A percentile compares a stretch with the other conserved stretches of the same genome.
These are phyloP conservation scores for Paspalum notatum DNA, from an alignment of 176 grass and related monocot species.

Conservation along the genomic window DNA sequence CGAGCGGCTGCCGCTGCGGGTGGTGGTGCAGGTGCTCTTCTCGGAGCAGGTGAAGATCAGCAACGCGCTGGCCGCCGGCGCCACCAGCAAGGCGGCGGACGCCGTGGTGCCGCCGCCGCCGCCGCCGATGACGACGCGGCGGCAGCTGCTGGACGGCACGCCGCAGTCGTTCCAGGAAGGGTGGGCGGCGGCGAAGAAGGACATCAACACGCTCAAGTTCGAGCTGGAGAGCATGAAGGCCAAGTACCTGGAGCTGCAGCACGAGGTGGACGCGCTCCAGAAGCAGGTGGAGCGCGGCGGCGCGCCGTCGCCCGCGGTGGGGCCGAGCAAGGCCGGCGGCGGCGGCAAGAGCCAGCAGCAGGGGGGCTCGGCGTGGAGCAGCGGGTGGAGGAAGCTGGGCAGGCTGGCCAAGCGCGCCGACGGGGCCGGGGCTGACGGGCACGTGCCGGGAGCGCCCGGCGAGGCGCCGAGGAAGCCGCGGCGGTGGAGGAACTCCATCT, in stretches of 20 bases:
- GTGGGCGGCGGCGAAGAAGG: constrained; percentile 94
- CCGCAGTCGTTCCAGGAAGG: constrained; percentile 98
- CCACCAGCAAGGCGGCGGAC: background rate
- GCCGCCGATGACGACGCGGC: constrained; percentile 42
- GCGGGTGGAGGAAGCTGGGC: constrained; percentile 81
- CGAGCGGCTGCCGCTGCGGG: constrained; percentile 91
- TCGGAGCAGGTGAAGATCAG: constrained; percentile 97
- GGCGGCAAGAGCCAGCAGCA: constrained; percentile 44
- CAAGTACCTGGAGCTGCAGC: constrained; percentile 97
- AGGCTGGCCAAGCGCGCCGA: constrained; percentile 86
- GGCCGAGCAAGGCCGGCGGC: background rate
- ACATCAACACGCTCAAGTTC: constrained; percentile 99
- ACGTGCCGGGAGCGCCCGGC: background rate
- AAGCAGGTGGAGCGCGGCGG: constrained; percentile 67
- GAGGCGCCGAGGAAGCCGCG: constrained; percentile 72
- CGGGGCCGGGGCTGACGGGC: constrained; percentile 39
- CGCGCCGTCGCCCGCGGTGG: constrained; percentile 33
- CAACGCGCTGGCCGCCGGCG: constrained; percentile 66
- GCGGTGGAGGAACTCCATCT: constrained; percentile 98
- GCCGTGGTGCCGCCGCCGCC: background rate
- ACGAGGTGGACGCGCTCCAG: constrained; percentile 86
- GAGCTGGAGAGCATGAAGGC: constrained; percentile 97
- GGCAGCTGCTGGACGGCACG: constrained; percentile 89
- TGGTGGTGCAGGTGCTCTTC: constrained; percentile 99
- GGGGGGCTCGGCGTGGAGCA: constrained; percentile 76